These are phyloP conservation scores for Cucurbitaria berberidis DNA, from an alignment of 2,329 filamentous ascomycete genomes.

Conservation along the genomic window DNA sequence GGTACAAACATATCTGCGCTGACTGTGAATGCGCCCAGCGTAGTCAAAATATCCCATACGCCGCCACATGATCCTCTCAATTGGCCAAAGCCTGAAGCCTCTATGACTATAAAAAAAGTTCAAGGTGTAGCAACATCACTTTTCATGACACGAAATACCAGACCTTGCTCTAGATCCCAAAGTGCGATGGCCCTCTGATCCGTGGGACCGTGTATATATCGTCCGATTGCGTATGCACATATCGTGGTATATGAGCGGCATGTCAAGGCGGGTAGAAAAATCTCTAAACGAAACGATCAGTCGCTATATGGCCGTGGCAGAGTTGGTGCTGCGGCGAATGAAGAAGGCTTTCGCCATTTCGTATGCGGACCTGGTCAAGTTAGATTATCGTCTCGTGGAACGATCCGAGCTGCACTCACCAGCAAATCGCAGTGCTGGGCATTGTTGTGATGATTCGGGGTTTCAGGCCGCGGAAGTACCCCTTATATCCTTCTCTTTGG, in stretches of 20 bases:
- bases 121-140: conserved; percentile 20
- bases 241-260: conserved; percentile 8
- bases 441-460: conserved; percentile 94
- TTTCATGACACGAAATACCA: conserved; percentile 25
- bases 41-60: conserved; percentile 33
- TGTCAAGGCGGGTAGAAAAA: conserved; percentile 5
- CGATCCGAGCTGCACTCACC: conserved; percentile 61
- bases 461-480: conserved; percentile 92
- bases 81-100: conserved; percentile 27
- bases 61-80: conserved; percentile 34
- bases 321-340: conserved; percentile 53
- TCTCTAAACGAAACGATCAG: conserved; percentile 1
- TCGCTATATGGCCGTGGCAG: conserved; percentile 30
- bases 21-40: conserved; percentile 30
- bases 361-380: conserved; percentile 62
- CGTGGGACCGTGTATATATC: conserved; percentile 19
- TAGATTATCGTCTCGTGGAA: conserved; percentile 5
- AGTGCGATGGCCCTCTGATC: conserved; percentile 15
- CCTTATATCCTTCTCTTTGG: conserved; percentile 79
- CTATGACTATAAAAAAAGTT: conserved; percentile 38
- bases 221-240: conserved; percentile 14
- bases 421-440: conserved; percentile 99
- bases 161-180: conserved; percentile 27
- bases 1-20: conserved; percentile 37
- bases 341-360: conserved; percentile 74